Conservation (phyloP, 257 asterid genomes). For the Gentiana dahurica region DNA sequence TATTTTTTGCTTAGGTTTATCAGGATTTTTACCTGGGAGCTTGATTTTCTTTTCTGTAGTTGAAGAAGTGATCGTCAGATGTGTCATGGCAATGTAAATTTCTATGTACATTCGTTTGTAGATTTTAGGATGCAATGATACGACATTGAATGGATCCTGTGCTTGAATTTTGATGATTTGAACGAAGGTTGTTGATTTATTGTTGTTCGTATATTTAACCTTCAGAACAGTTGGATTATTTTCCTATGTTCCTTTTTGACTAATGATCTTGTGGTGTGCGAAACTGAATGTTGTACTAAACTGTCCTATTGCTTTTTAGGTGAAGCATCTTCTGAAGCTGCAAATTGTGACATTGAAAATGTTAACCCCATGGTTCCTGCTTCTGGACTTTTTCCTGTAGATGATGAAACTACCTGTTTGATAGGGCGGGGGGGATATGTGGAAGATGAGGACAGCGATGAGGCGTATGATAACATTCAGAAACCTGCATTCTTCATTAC, state of each 20-base stretch:
- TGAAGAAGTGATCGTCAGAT: background rate
- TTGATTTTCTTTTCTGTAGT: background rate
- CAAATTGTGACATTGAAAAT: conserved; percentile 18
- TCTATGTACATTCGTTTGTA: background rate
- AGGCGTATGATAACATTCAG: conserved; percentile 66
- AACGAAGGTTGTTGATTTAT: background rate
- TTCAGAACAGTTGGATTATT: background rate
- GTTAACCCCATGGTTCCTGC: conserved; percentile 21
- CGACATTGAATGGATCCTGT: background rate
- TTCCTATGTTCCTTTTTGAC: conserved; percentile 1
- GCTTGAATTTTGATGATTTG: background rate
- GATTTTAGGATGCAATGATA: conserved; percentile 1
- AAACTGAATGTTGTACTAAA: conserved; percentile 7
- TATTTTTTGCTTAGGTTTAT: background rate
- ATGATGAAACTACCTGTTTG: conserved; percentile 27
- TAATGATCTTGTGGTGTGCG: background rate
- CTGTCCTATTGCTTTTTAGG: conserved; percentile 25
- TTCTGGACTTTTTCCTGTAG: conserved; percentile 12
- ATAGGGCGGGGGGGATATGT: conserved; percentile 34
- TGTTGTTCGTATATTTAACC: background rate
- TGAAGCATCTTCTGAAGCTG: conserved; percentile 22
- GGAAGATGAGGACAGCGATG: conserved; percentile 65
- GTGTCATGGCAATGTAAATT: too few species aligned
- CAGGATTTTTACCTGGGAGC: background rate
- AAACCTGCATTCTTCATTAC: conserved; percentile 67